A percentile compares a stretch with the other conserved stretches of the same genome.
These are phyloP conservation scores for Zangia roseola DNA, from an alignment of 768 basidiomycete genomes.

Conservation along the genomic window DNA sequence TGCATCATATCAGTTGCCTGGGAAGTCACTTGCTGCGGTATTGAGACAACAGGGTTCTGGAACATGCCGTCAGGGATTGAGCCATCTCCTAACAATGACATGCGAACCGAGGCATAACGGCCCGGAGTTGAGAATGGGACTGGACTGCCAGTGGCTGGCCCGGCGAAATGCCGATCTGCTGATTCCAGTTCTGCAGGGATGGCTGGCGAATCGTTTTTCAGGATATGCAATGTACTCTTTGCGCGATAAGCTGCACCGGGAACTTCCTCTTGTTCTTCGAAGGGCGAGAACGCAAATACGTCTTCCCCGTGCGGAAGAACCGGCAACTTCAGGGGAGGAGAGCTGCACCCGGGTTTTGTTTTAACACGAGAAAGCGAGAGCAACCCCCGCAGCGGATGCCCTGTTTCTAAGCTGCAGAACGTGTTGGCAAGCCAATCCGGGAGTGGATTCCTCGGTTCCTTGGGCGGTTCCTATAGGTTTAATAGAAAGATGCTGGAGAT, in stretches of 20 bases:
- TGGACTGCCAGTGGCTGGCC: not conserved
- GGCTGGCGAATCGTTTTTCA: not conserved
- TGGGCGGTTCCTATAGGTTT: slow-evolving; percentile 18
- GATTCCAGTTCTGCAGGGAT: not conserved
- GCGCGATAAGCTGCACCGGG: not conserved
- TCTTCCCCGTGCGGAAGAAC: slow-evolving; percentile 13
- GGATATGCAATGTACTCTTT: not conserved
- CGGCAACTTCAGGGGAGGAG: slow-evolving; percentile 2
- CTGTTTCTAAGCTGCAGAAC: slow-evolving; percentile 42
- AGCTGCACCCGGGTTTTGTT: not conserved
- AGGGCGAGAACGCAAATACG: slow-evolving; percentile 31
- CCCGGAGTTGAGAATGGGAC: slow-evolving; percentile 29
- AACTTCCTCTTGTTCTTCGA: slow-evolving; percentile 11
- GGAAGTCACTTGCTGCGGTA: slow-evolving; percentile 9
- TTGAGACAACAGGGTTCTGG: slow-evolving; percentile 3
- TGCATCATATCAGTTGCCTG: slow-evolving; percentile 10
- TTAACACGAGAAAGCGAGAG: slow-evolving; percentile 22
- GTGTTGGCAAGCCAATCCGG: slow-evolving; percentile 59
- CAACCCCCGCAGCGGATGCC: slow-evolving; percentile 35
- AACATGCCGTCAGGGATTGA: not conserved
- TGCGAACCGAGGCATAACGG: slow-evolving; percentile 13
- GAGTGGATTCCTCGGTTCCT: slow-evolving; percentile 32
- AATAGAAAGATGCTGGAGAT: slow-evolving; percentile 13
- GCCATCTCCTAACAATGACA: not conserved
- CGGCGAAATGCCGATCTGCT: not conserved